Base-by-base conservation (phyloP, 345 rosid species). In the Murraya paniculata region DNA sequence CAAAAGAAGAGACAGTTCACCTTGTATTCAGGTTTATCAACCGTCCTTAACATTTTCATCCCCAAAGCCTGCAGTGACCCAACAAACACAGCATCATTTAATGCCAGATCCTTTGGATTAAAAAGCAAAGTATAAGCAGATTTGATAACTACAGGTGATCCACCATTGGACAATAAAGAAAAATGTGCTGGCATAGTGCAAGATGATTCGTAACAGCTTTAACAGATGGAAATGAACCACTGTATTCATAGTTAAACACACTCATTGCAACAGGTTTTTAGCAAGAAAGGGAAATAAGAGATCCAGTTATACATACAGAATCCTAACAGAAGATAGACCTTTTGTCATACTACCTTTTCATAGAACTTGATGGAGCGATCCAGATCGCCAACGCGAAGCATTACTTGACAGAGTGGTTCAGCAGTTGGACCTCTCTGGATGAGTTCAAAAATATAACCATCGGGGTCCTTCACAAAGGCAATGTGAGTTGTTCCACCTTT, bases 381-480 rank as follows among this genome's bases (percentile, higher is more conserved):
- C 28, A 94, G 84, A 80, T 96, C 97, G 75, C 99, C 97, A 48
- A 89, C 94, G 75, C 98, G 97, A 75, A 96, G 94, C 97, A 94
- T 96, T 22, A 96, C 90, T 90, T 96, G 98, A 80, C 98, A 96
- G 30, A 96, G 86, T 50, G 99, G 99, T 78, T 94, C 94, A 72
- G 97, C 98, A 57, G 98, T 94, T 64, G 90, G 87, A 62, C 90
- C 97, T 75, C 98, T 86, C 78, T 96, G 97, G 77, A 96, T 94
- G 53, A 95, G 84, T 89, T 95, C 95, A 80, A 95, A 95, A 57
- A 70, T 19, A 71, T 92, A 95, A 56, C 98, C 98, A 88, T 95
- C 98, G n/a, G 96, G 99, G 85, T 95, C 99, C 91, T 95, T 96
- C 55, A 94, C 95, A 81, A 94, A 92, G 24, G 98, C 97, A 84